phyloP scores from a whole-genome alignment of 495 filamentous ascomycete species.

The Trichoderma virens region DNA sequence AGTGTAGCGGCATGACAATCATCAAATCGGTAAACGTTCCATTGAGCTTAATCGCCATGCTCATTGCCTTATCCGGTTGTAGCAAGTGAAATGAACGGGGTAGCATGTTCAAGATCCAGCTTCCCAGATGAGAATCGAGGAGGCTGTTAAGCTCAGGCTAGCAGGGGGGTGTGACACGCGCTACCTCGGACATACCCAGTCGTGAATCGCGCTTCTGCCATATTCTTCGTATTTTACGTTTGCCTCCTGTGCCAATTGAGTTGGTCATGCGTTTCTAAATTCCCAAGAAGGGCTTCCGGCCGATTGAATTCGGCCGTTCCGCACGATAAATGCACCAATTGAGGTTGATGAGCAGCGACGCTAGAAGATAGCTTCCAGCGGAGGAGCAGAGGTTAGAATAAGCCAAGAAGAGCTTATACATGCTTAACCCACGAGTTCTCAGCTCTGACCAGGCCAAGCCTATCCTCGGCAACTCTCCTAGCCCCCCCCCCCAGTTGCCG shows the following conservation, averaged over 20 bases:
- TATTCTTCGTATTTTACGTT: neutral
- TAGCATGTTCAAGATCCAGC: neutral
- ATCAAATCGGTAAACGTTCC: neutral
- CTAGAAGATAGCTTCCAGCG: too few species aligned
- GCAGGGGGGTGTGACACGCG: neutral
- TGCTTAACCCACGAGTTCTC: too few species aligned
- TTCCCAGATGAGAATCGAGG: constrained; percentile 2
- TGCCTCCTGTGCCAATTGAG: neutral
- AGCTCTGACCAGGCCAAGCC: too few species aligned
- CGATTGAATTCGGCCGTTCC: too few species aligned
- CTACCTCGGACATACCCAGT: neutral
- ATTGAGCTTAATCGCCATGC: neutral
- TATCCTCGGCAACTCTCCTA: too few species aligned
- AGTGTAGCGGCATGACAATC: neutral
- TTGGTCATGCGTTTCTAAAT: neutral
- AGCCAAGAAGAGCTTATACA: too few species aligned
- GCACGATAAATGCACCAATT: too few species aligned
- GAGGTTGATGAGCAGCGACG: too few species aligned
- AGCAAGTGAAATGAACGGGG: constrained; percentile 6
- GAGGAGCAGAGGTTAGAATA: too few species aligned
- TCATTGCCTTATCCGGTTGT: neutral
- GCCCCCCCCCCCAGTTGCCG: neutral
- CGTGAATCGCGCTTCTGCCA: neutral
- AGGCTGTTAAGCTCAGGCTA: neutral
- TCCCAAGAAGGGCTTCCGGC: too few species aligned